Evolutionary conservation across 441 rosid genomes (phyloP).

Genomic region (Daphne laureola): DNA sequence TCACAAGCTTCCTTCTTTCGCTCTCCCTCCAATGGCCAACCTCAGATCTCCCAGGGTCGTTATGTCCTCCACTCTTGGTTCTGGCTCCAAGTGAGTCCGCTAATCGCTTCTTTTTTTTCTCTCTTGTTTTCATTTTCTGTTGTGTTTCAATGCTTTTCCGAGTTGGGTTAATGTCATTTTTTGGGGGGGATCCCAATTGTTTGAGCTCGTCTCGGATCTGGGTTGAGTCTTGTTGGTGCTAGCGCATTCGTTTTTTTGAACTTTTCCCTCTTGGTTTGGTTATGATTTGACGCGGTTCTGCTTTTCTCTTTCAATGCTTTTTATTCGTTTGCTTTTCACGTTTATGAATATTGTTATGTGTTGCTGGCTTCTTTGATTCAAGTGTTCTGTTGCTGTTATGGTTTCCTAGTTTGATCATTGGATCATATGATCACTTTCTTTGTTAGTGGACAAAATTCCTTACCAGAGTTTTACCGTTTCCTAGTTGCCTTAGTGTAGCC

Average conservation of each 20-base stretch:
- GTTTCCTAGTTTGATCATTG: too few relatives aligned
- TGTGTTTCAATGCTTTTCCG: not conserved
- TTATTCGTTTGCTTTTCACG: not conserved
- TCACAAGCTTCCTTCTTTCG: constrained; percentile 40
- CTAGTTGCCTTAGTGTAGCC: too few relatives aligned
- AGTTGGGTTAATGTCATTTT: not conserved
- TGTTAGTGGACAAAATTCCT: too few relatives aligned
- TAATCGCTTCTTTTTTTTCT: constrained; percentile 4
- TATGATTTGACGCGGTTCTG: constrained; percentile 1
- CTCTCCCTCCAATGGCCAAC: constrained; percentile 42
- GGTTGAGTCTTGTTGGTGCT: constrained; percentile 10
- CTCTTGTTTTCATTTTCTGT: constrained; percentile 44
- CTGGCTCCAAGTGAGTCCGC: constrained; percentile 48
- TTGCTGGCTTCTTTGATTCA: too few relatives aligned
- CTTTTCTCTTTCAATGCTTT: constrained; percentile 5
- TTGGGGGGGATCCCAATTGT: constrained; percentile 16
- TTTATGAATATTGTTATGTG: not conserved
- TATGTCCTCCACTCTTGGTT: constrained; percentile 54
- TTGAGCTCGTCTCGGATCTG: constrained; percentile 28
- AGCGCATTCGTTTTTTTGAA: constrained; percentile 1
- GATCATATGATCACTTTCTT: too few relatives aligned
- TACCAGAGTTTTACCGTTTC: too few relatives aligned
- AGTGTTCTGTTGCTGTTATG: too few relatives aligned
- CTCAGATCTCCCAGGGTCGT: constrained; percentile 68
- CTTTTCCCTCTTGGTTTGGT: not conserved